Base-by-base conservation (phyloP, 805 yeast genomes). In the Komagataella populi region DNA sequence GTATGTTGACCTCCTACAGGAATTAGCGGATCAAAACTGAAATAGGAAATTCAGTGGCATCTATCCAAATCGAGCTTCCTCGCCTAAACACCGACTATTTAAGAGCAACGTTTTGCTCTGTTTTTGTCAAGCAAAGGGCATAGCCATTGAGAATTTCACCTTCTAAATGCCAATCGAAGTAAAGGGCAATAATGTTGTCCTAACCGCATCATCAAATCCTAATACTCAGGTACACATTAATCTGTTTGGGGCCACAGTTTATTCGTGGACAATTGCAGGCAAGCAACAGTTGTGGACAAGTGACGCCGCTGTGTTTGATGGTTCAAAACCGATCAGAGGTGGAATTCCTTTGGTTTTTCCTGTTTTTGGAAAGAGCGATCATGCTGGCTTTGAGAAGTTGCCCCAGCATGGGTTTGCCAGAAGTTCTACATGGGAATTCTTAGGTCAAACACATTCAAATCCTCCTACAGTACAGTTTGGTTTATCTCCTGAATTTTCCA, bases 361-460 rank as follows among this genome's bases (percentile, higher is more conserved):
- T 2, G 87, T 84, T 1, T 86, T 86, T 60, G 98, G 99, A 54
- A 89, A 81, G 56, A 70, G 73, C 12, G 71, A 73, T 36, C 72
- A 76, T 6, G 74, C 70, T 52, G 85, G 86, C 3, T 78, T 89
- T 45, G 73, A 71, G 50, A 65, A 75, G 43, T 76, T 93, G 56
- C 97, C 97, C 17, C 98, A 93, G 70, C 99, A 93, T 64, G 99
- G 99, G 1, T 86, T 93, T 70, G 99, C 96, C 17, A 77, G 99
- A 66, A 84, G 79, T 65, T 82, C 91, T 12, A 70, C 74, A 2
- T 93, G 99, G 99, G 97, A 93, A 66, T 87, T 90, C 59, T 72
- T 93, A 55, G 99, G 99, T 44, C 91, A 88, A 67, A 79, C 84
- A 17, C 73, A 74, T 43, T 81, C 76, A 50, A 66, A 70, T 47